Percentiles rank a stretch among this genome's conserved stretches.
These are phyloP conservation scores for Ascochyta viciae-villosae DNA, from an alignment of 2,329 filamentous ascomycete genomes.

Conservation along the genomic window DNA sequence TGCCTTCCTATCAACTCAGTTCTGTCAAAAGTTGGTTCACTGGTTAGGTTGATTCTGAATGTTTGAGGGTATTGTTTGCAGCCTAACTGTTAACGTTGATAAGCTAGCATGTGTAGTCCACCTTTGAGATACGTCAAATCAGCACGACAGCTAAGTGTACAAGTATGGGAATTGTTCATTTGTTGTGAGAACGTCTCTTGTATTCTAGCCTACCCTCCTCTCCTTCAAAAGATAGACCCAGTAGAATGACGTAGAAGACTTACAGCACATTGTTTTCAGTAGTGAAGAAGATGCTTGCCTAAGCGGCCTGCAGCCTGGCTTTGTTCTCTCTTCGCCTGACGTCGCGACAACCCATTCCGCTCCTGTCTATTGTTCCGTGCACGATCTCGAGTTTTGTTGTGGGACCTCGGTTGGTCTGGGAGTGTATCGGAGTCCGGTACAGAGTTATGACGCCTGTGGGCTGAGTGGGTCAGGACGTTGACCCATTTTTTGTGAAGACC, in stretches of 20 bases:
- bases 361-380: neutral
- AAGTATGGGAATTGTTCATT: too few species aligned
- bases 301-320: neutral
- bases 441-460: neutral
- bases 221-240: too few species aligned
- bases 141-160: too few species aligned
- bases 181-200: too few species aligned
- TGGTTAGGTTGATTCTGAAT: too few species aligned
- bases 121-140: too few species aligned
- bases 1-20: too few species aligned
- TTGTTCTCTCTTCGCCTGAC: neutral
- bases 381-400: neutral
- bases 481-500: neutral
- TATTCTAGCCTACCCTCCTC: too few species aligned
- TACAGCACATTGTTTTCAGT: neutral
- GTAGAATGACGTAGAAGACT: neutral
- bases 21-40: too few species aligned
- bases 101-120: too few species aligned
- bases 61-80: too few species aligned
- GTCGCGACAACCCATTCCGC: conserved; percentile 5
- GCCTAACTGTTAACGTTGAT: too few species aligned
- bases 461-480: neutral
- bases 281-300: conserved; percentile 11
- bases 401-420: neutral
- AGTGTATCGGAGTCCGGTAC: neutral